Conservation (phyloP, 371 early-diverging fungal genomes). For the Mucor lusitanicus region DNA sequence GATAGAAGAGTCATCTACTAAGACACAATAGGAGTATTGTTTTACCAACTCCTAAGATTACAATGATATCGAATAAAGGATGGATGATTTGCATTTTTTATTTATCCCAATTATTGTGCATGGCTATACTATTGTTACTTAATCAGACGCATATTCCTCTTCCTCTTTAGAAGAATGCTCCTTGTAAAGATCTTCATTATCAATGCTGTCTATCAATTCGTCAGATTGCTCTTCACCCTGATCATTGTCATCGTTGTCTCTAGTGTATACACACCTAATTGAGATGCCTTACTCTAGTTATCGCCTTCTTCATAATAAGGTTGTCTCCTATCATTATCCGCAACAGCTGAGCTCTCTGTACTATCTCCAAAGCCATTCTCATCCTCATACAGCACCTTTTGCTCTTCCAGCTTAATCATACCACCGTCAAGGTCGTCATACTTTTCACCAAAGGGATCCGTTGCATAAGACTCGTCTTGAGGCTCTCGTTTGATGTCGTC, state of each 20-base stretch:
- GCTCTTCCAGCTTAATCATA: neutral
- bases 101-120: too few species aligned
- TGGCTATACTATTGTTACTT: too few species aligned
- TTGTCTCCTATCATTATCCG: neutral
- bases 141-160: neutral
- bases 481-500: neutral
- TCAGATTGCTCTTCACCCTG: neutral
- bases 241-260: neutral
- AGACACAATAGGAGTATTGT: neutral
- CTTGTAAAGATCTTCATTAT: neutral
- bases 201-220: neutral
- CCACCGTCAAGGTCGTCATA: neutral
- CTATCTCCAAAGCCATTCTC: neutral
- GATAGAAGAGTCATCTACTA: slow-evolving; percentile 6
- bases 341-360: neutral
- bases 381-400: neutral
- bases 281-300: neutral
- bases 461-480: neutral
- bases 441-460: neutral
- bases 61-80: neutral
- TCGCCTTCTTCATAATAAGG: neutral
- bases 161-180: neutral
- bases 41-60: neutral
- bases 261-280: neutral
- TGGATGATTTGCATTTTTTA: too few species aligned